Evolutionary conservation across 176 grass and related monocot species (phyloP), one percentile per base, ranked within the genome.

Genomic region (Rhynchospora tenuis): DNA sequence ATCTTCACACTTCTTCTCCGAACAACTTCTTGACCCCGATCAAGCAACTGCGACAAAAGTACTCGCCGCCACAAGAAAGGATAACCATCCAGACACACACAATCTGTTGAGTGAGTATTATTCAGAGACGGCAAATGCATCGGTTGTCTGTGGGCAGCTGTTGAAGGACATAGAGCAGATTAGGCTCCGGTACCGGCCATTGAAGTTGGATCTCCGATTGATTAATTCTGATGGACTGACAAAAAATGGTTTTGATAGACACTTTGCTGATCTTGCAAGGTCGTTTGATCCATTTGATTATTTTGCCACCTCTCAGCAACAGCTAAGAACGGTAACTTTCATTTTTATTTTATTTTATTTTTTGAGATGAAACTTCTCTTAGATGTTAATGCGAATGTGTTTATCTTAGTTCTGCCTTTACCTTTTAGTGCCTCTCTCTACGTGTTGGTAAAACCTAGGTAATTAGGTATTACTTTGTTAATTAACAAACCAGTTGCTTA

Each of bases 21-120:
- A 99, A 77, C 91, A 95, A 23, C 93, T 99, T 61, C 96, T 99
- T 43, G 88, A 91, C 50, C 96, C 96, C 6, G 96, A 93, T 88
- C 96, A 91, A 91, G 67, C 84, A 19, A 89, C 90, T 3, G 85
- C 85, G 22, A 38, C 73, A 75, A 78, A 78, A 0, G 90, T 92
- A 2, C 91, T 99, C 23, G 68, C 84, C 9, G 43, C 89, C 9
- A 61, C 88, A 3, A 59, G 68, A 43, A 81, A 58, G 5, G 31
- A 47, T 64, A 80, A 81, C 84, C 57, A 76, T 44, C 74, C 86
- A 2, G 87, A 88, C 28, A 85, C 84, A 0, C 88, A 76, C 50
- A 59, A 46, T 43, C 87, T 93, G 24, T 87, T 99, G 80, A 81
- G 80, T 73, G 80, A 86, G 71, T 99, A 99, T 83, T 99, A 89